Evolutionary conservation across 1,284 basidiomycete species (phyloP), one percentile per base, ranked within the genome.

Genomic region (Coniferiporia weirii): DNA sequence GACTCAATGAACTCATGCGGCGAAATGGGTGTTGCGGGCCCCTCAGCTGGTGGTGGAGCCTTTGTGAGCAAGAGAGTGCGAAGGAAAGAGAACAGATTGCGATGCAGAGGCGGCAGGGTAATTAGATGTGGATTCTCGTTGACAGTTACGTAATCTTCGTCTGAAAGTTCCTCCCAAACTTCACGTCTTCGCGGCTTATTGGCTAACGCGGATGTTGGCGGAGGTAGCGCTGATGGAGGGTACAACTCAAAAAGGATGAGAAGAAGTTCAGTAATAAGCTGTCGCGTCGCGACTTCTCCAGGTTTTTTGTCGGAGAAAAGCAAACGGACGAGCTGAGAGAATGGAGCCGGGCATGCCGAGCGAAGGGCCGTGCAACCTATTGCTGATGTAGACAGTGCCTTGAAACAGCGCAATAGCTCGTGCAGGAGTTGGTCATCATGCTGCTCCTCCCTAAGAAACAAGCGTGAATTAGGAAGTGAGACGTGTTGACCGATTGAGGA

Each of bases 221-320:
- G 76, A 0, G 87, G 87, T n/a, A 88, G 78, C 5, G 85, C 77
- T 0, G 83, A 82, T 2, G 79, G 67, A 3, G 88, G 85, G 69
- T 90, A 96, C 38, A 98, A 74, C 15, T 96, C 92, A 67, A 95
- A 95, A 9, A 95, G 75, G 56, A 89, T 79, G 13, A 88, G 75
- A 46, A 96, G 78, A 13, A 97, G 76, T 60, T 99, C 96, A 54
- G 93, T 75, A 54, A 99, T 93, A 54, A 98, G 81, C 68, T 96
- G 93, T 44, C 95, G 85, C 3, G 92, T 91, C 1, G 85, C 80
- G 1, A 98, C 79, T 56, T 99, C 96, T 45, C 96, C 96, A 0
- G 96, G 96, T 70, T 95, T 95, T 77, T 98, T 98, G 75, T 98
- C 95, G 1, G 93, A 95, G 73, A 93, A 98, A 3, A 99, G 79